Base-by-base conservation (phyloP, 352 stramenopile species). In the Globisporangium echinulatum region DNA sequence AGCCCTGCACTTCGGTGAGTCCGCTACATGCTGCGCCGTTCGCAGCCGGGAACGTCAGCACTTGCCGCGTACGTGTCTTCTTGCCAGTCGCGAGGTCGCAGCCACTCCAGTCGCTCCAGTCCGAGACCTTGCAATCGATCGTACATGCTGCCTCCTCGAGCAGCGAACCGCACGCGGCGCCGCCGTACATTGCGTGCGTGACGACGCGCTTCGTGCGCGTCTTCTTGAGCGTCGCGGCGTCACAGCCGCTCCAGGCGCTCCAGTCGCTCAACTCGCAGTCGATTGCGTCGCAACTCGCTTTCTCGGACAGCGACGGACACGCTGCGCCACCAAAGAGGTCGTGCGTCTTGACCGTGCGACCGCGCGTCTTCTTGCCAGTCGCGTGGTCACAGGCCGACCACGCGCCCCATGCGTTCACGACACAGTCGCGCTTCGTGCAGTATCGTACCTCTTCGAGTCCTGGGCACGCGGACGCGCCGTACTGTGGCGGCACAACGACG, bases 201-300 rank as follows among this genome's bases (percentile, higher is more conserved):
- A 69, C 50, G 47, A 75, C 63, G 11, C 19, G 58, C 4, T 70
- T 67, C 15, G 51, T 72, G 13, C 52, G 74, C 19, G 66, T 67
- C 58, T 70, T 79, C 47, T 58, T 74, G 19, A 68, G 42, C 0
- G 61, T 75, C 9, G 14, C 51, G 0, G 70, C 61, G 40, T 87
- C 62, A 49, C 77, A 90, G 0, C 60, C 69, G 0, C 75, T 81
- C 77, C 77, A 90, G 17, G 40, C 49, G 14, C 62, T 70, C 79
- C 79, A 90, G 51, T 70, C 68, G 14, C 75, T 64, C 0, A 88
- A 53, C 19, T 58, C 52, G 33, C 82, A 92, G 50, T 83, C 69
- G 36, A 83, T 59, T 0, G 68, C 37, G 19, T 77, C 70, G 17
- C 74, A 84, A 0, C 46, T 25, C 1, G 46, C 53, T 1, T 74